Conservation (phyloP, 257 asterid genomes). For the Solanum paucissectum region DNA sequence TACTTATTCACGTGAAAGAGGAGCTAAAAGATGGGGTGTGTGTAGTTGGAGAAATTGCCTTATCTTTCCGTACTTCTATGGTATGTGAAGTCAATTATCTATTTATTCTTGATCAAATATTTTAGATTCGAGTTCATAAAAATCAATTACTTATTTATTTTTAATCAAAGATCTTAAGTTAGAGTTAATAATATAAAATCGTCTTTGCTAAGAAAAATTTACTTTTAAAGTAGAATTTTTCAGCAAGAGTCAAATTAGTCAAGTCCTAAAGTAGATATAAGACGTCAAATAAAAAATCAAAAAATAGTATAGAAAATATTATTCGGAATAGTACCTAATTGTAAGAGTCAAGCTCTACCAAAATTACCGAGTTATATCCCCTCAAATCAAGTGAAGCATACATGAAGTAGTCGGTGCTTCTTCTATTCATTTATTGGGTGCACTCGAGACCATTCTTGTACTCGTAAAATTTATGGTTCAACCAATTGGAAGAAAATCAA, state of each 20-base stretch:
- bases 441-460: background rate
- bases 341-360: background rate
- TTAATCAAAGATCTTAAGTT: background rate
- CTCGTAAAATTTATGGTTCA: background rate
- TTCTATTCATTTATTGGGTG: background rate
- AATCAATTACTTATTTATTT: background rate
- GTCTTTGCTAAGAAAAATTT: no score
- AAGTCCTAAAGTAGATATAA: no score
- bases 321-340: background rate
- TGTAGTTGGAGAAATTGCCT: background rate
- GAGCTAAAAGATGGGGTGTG: background rate
- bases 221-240: no score
- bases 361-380: background rate
- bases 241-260: background rate
- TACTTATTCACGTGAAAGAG: background rate
- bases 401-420: no score
- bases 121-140: background rate
- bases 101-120: background rate
- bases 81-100: background rate
- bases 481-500: background rate
- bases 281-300: no score
- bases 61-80: background rate
- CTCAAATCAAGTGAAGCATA: background rate
- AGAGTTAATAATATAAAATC: accelerated
- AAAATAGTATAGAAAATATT: background rate